phyloP scores from a whole-genome alignment of 768 basidiomycete species.

The Boletus subcaerulescens region DNA sequence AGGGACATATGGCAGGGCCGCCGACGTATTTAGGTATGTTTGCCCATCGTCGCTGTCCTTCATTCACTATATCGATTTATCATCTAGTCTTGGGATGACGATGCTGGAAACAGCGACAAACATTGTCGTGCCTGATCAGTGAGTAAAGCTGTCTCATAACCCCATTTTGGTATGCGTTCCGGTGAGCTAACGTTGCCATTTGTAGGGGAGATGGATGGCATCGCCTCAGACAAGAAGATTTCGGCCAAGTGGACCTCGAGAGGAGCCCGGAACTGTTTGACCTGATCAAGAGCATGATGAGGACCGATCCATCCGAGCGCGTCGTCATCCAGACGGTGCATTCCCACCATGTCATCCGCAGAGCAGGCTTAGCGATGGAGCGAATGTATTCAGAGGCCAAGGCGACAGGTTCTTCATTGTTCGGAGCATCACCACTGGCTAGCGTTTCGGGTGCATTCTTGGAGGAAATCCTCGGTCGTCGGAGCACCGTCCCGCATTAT shows the following conservation, averaged over 20 bases:
- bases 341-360: conserved; percentile 58
- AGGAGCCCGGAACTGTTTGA: conserved; percentile 62
- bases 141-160: conserved; percentile 37
- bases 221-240: conserved; percentile 85
- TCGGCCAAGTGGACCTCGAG: conserved; percentile 75
- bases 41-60: neutral
- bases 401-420: conserved; percentile 39
- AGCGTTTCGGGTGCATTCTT: conserved; percentile 62
- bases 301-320: conserved; percentile 60
- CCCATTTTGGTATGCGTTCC: conserved; percentile 3
- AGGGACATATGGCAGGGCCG: conserved; percentile 87
- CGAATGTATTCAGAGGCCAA: conserved; percentile 36
- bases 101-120: conserved; percentile 95
- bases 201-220: conserved; percentile 92
- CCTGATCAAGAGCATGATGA: conserved; percentile 77
- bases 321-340: conserved; percentile 55
- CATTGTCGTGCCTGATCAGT: conserved; percentile 96
- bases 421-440: conserved; percentile 61
- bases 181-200: conserved; percentile 16
- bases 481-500: conserved; percentile 1
- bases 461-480: conserved; percentile 52
- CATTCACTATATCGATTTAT: conserved; percentile 13
- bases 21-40: conserved; percentile 94
- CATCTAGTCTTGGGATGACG: conserved; percentile 84
- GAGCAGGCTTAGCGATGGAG: conserved; percentile 66